Percentiles rank a stretch among this genome's conserved stretches.
These are phyloP conservation scores for Candida glucosophila DNA, from an alignment of 1,139 yeast genomes.

Conservation along the genomic window DNA sequence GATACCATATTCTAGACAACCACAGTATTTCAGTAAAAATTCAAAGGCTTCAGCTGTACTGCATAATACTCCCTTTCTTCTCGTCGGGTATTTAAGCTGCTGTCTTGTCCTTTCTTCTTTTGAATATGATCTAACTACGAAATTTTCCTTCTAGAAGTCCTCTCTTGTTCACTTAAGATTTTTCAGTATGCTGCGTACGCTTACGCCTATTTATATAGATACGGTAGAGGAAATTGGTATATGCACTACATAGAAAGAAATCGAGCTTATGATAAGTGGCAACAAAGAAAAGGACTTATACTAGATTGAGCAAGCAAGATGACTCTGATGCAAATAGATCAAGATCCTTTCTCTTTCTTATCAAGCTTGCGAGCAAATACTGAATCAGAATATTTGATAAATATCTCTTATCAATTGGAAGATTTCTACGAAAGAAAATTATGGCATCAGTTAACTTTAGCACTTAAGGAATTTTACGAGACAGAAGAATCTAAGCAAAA, in stretches of 20 bases:
- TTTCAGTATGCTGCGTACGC: no score
- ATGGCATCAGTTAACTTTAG: constrained; percentile 69
- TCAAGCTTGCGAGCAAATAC: constrained; percentile 64
- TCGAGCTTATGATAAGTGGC: constrained; percentile 2
- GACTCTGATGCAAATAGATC: constrained; percentile 31
- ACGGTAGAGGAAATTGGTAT: constrained; percentile 1
- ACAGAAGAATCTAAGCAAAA: constrained; percentile 37
- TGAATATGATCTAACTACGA: no score
- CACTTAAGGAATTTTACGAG: constrained; percentile 53
- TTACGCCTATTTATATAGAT: no score
- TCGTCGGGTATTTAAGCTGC: no score
- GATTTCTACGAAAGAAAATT: constrained; percentile 80
- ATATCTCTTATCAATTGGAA: constrained; percentile 67
- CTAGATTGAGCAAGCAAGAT: constrained; percentile 1
- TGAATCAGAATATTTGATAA: constrained; percentile 54
- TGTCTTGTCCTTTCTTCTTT: no score
- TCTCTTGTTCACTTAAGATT: no score
- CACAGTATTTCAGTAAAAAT: background rate
- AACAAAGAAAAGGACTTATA: constrained; percentile 2
- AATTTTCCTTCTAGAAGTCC: no score
- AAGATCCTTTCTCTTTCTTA: constrained; percentile 53
- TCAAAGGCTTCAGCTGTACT: no score
- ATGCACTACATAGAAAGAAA: constrained; percentile 1
- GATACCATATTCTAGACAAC: constrained; percentile 11
- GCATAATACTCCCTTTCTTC: no score